Conservation (phyloP, 495 filamentous ascomycete genomes). For the Hyaloscypha hepaticicola region DNA sequence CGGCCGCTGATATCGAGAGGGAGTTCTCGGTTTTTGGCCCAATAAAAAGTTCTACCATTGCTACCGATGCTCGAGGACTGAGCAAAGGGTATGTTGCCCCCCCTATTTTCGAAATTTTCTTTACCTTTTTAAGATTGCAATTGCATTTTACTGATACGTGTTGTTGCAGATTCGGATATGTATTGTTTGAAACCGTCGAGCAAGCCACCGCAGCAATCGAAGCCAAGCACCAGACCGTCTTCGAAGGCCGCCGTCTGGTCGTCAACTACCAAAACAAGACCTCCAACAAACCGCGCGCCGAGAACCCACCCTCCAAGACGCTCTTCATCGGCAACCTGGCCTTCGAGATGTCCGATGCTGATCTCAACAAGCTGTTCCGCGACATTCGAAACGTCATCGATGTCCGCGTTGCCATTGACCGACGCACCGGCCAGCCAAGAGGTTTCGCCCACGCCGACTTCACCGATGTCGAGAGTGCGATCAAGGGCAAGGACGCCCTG, state of each 20-base stretch:
- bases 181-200: constrained; percentile 58
- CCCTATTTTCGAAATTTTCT: neutral
- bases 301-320: constrained; percentile 56
- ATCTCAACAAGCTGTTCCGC: constrained; percentile 79
- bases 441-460: constrained; percentile 95
- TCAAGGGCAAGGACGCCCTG: constrained; percentile 56
- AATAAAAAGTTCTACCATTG: constrained; percentile 54
- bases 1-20: constrained; percentile 64
- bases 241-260: constrained; percentile 74
- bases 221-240: constrained; percentile 64
- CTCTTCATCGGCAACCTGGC: constrained; percentile 89
- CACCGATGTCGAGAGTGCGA: constrained; percentile 59
- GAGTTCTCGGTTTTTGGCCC: constrained; percentile 67
- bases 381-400: constrained; percentile 71
- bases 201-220: constrained; percentile 60
- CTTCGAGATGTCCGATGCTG: constrained; percentile 84
- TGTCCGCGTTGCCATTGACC: constrained; percentile 86
- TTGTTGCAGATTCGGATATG: constrained; percentile 57
- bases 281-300: neutral
- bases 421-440: constrained; percentile 79
- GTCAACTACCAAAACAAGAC: constrained; percentile 49
- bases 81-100: constrained; percentile 76
- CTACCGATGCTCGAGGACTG: constrained; percentile 68
- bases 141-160: neutral
- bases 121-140: constrained; percentile 1